These are phyloP conservation scores for Stachybotrys chlorohalonatus DNA, from an alignment of 2,329 filamentous ascomycete genomes.

Conservation along the genomic window DNA sequence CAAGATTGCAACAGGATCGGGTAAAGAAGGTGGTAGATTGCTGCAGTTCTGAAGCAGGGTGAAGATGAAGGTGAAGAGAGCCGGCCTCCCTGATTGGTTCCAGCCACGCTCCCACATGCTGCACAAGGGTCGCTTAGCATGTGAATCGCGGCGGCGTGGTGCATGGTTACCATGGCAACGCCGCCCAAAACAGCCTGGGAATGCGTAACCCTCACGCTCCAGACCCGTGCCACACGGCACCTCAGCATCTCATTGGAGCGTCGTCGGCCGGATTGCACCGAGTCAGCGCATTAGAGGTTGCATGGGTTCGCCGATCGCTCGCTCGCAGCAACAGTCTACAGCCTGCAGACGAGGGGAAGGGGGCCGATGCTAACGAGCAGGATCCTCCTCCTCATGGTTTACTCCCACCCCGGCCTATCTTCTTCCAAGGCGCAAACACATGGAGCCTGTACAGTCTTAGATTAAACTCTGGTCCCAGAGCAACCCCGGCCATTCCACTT, in stretches of 20 bases:
- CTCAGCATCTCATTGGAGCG: neutral
- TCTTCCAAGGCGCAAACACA: neutral
- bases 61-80: no score
- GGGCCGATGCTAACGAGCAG: neutral
- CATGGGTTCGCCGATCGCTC: neutral
- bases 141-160: neutral
- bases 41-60: neutral
- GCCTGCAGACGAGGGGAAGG: neutral
- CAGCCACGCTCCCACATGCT: neutral
- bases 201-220: no score
- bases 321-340: neutral
- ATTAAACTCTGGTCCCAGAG: neutral
- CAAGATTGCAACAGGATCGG: neutral
- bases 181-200: neutral
- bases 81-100: neutral
- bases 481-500: no score
- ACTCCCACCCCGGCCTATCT: neutral
- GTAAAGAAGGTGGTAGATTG: neutral
- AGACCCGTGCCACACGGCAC: no score
- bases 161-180: neutral
- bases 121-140: neutral
- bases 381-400: neutral
- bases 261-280: neutral
- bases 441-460: neutral
- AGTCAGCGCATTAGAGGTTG: neutral